Base-by-base conservation (phyloP, 805 yeast species). In the Wickerhamomyces mucosus region DNA sequence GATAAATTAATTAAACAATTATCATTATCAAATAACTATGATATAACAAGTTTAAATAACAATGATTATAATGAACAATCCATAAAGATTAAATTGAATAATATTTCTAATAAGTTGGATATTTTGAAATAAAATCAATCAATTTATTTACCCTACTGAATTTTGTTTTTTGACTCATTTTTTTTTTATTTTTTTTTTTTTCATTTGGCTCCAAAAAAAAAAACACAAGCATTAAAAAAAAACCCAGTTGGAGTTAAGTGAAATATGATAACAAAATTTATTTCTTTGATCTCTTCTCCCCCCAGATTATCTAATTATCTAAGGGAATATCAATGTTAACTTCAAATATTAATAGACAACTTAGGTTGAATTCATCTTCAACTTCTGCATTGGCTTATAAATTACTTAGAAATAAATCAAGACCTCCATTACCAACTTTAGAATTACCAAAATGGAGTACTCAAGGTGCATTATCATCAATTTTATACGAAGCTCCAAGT, bases 381-480 rank as follows among this genome's bases (percentile, higher is more conserved):
- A 85, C 96, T 5, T 75, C 96, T 15, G 97, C 97, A 7, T 63
- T 92, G 55, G 95, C 96, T 7, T 92, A 92, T 63, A 92, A 92
- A 60, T 79, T 84, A 20, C 65, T 88, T 43, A 78, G 94, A 46
- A 81, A 85, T 58, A 79, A 75, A 48, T 74, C 72, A 46, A 75
- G 86, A 55, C 97, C 97, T 23, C 81, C 94, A 21, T 69, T 89
- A 46, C 98, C 97, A 31, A 84, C 94, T 5, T 66, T 88, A 43
- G 96, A 88, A 42, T 76, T 95, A 11, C 96, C 97, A 41, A 73
- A 72, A 48, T 85, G 96, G 95, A 79, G 92, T 23, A 94, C 95
- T n/a, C 81, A 83, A 43, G 82, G 95, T 27, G 98, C 97, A 6
- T 96, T 92, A 26, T 81, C 95, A 10, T 85, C 96, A 10, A 92